A percentile compares a stretch with the other conserved stretches of the same genome.
Evolutionary conservation across 2,329 filamentous ascomycete genomes (phyloP).

Genomic region (Aspergillus carbonarius): DNA sequence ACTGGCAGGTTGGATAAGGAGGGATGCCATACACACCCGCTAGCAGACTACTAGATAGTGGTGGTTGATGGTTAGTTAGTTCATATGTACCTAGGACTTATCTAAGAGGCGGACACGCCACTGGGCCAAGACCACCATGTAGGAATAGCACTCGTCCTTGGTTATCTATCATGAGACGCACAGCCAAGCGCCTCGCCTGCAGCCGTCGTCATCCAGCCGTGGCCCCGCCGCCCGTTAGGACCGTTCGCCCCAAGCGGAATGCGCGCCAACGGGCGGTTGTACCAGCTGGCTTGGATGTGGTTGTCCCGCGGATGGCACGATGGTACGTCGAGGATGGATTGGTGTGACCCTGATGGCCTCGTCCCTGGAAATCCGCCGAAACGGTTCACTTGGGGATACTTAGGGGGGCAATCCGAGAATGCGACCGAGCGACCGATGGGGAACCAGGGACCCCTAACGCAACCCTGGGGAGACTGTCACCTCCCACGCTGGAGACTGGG

Average conservation of each 20-base stretch:
- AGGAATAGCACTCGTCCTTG: no score
- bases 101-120: no score
- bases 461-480: constrained; percentile 7
- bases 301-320: neutral
- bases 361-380: neutral
- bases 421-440: neutral
- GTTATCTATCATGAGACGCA: neutral
- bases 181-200: constrained; percentile 3
- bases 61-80: no score
- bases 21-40: no score
- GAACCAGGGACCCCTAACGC: constrained; percentile 2
- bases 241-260: constrained; percentile 3
- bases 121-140: no score
- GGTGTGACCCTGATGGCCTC: neutral
- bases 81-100: no score
- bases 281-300: neutral
- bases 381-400: neutral
- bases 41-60: no score
- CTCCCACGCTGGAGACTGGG: neutral
- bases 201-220: constrained; percentile 2
- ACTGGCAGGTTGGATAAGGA: neutral
- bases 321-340: no score
- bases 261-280: constrained; percentile 5
- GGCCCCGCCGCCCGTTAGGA: constrained; percentile 3
- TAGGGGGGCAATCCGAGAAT: neutral